phyloP scores from a whole-genome alignment of 78 protist species.

The Cavenderia fasciculata region DNA sequence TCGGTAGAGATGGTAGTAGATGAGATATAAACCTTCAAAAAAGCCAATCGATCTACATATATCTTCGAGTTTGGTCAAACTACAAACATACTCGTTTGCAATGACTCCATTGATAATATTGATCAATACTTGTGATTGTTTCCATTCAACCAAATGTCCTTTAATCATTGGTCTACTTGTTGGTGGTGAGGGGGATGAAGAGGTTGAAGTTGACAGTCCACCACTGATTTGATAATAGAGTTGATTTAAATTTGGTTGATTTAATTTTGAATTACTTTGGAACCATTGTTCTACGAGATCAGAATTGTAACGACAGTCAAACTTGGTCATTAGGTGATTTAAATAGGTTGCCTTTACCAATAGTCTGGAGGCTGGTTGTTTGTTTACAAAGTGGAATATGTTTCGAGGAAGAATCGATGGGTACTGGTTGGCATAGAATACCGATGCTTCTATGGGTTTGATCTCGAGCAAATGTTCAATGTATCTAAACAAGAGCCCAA shows the following conservation, averaged over 20 bases:
- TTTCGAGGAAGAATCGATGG: slow-evolving; percentile 59
- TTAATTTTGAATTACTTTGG: neutral
- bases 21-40: slow-evolving; percentile 4
- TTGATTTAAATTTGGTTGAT: slow-evolving; percentile 11
- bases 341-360: slow-evolving; percentile 27
- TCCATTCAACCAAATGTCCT: slow-evolving; percentile 33
- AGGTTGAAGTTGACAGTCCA: no score
- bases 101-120: slow-evolving; percentile 15
- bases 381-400: neutral
- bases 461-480: slow-evolving; percentile 3
- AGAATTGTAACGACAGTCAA: slow-evolving; percentile 18
- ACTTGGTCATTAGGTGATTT: neutral
- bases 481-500: slow-evolving; percentile 54
- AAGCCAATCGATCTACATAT: slow-evolving; percentile 23
- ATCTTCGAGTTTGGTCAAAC: neutral
- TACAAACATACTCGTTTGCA: neutral
- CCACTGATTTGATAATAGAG: no score
- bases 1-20: slow-evolving; percentile 1
- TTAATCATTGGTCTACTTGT: slow-evolving; percentile 3
- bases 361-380: neutral
- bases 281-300: slow-evolving; percentile 47
- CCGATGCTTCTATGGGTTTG: slow-evolving; percentile 9
- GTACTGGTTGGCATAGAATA: slow-evolving; percentile 28
- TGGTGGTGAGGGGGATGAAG: neutral
- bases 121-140: neutral